Base-by-base conservation (phyloP, 2,329 filamentous ascomycete genomes). In the Penicillium sp. region DNA sequence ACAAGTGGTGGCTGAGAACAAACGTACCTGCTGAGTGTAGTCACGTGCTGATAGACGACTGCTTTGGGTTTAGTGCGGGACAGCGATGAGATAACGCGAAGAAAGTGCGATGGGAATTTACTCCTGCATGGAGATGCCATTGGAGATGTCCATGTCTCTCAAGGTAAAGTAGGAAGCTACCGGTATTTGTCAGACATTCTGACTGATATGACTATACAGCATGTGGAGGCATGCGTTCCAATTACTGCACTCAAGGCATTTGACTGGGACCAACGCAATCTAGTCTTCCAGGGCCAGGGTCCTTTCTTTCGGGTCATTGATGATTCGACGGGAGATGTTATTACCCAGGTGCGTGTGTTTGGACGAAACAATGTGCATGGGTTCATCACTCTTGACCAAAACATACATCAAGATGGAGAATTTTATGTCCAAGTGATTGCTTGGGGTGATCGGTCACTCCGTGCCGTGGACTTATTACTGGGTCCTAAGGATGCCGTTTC, bases 381-480 rank as follows among this genome's bases (percentile, higher is more conserved):
- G 6, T 63, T 65, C 42, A 43, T 62, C 30, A 36, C 51, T 35
- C 45, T 60, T 16, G 39, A 45, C 4, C 25, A 27, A 13, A 11
- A 11, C 6, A 5, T 50, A 43, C 35, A 43, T 30, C 26, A 50
- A 17, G 35, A 41, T 23, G 42, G 31, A 11, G 25, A 15, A 23
- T 25, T 39, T 34, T 36, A 45, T 41, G 32, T 46, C 4, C 54
- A 45, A 20, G 37, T 67, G 12, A 67, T 90, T 4, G 64, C 82
- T 11, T 93, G 85, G 85, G 87, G 87, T 26, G 82, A 80, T 1
- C 69, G 71, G 11, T 75, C 70, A 2, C 64, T 85, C 7, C 53
- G 65, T 35, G 39, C 58, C 5, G n/a, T 74, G 67, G 8, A 61
- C 63, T 26, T 62, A 13, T 30, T 18, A 7, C 27, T 44, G 6